Conservation (phyloP, 805 yeast species). For the Myxozyma vanderwaltii region DNA sequence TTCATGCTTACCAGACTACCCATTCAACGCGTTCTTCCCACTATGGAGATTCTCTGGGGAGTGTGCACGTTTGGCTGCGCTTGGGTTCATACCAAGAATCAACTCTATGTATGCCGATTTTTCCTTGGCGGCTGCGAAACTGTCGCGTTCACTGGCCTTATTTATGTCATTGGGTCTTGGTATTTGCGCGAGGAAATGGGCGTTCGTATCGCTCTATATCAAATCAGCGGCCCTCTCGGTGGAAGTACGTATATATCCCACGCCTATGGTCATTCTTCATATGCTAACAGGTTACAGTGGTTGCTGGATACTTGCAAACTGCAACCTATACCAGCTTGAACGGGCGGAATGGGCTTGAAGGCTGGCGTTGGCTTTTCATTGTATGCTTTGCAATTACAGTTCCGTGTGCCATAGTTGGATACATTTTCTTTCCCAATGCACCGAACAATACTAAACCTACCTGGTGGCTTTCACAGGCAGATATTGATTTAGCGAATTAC, state of each 20-base stretch:
- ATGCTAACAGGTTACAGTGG: slow-evolving; percentile 34
- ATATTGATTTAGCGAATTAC: slow-evolving; percentile 42
- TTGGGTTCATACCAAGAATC: slow-evolving; percentile 43
- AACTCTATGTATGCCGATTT: slow-evolving; percentile 63
- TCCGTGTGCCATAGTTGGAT: slow-evolving; percentile 46
- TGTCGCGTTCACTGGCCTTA: slow-evolving; percentile 57
- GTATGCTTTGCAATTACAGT: slow-evolving; percentile 54
- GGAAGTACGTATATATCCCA: slow-evolving; percentile 36
- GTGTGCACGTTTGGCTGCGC: slow-evolving; percentile 60
- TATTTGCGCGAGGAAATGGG: slow-evolving; percentile 58
- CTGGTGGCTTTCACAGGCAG: slow-evolving; percentile 43
- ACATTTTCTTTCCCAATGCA: slow-evolving; percentile 56
- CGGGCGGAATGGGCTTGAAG: slow-evolving; percentile 49
- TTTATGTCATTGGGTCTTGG: slow-evolving; percentile 53
- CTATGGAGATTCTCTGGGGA: slow-evolving; percentile 57
- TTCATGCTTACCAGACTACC: slow-evolving; percentile 44
- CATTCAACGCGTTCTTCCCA: slow-evolving; percentile 41
- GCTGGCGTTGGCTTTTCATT: slow-evolving; percentile 70
- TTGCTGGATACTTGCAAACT: slow-evolving; percentile 57
- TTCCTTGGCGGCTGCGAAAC: slow-evolving; percentile 72
- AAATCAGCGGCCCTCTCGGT: slow-evolving; percentile 47
- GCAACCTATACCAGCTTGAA: slow-evolving; percentile 51
- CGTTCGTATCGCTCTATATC: slow-evolving; percentile 48
- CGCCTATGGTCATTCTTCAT: too few species aligned
- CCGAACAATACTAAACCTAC: slow-evolving; percentile 45